Conservation (phyloP, 495 filamentous ascomycete species). For the Neurospora sp. region DNA sequence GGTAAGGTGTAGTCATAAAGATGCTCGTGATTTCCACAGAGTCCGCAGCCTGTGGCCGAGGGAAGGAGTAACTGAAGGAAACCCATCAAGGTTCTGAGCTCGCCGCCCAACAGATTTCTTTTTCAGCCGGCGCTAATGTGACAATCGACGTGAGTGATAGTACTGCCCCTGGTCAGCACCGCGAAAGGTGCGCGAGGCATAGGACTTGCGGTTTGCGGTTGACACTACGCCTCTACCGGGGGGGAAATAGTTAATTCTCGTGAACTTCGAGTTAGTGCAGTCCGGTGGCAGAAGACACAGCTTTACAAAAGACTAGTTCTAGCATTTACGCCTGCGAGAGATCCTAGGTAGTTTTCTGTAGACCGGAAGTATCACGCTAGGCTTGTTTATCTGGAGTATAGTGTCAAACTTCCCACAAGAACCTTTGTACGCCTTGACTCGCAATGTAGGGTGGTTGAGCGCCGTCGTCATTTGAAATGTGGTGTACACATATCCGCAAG, state of each 20-base stretch:
- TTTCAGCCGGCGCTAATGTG: neutral
- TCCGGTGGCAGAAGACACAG: neutral
- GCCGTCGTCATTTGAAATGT: neutral
- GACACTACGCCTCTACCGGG: neutral
- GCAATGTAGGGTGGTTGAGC: neutral
- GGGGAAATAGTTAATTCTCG: neutral
- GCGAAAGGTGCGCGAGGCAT: neutral
- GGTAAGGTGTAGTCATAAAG: neutral
- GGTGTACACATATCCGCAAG: neutral
- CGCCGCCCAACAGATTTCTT: neutral
- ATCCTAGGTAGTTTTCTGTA: neutral
- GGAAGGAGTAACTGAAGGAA: neutral
- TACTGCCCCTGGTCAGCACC: neutral
- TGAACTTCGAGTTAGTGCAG: neutral
- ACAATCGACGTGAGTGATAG: neutral
- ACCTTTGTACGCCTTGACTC: constrained; percentile 4
- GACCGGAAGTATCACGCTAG: neutral
- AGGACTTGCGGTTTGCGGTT: neutral
- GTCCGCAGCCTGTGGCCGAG: neutral
- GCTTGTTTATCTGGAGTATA: neutral
- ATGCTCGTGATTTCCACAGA: neutral
- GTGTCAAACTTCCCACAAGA: neutral
- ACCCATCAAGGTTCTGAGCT: neutral
- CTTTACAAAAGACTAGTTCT: neutral
- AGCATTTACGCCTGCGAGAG: neutral